Evolutionary conservation across 2,329 filamentous ascomycete species (phyloP), one percentile per base, ranked within the genome.

Genomic region (Hypoxylon sp.): DNA sequence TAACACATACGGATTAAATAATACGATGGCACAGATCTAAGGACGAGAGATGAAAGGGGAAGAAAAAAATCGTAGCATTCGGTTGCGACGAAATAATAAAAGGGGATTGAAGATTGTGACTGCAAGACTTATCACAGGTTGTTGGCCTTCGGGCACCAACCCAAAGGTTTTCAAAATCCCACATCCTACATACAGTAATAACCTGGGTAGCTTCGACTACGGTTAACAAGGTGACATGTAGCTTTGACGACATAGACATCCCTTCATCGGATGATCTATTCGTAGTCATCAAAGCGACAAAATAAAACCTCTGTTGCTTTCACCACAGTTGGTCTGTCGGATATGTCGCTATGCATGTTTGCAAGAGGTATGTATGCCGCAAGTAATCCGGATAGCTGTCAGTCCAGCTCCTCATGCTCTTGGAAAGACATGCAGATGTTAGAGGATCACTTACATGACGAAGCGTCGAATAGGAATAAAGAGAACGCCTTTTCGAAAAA

Each of bases 371-470:
- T 43, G 45, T 28, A 41, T 46, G 53, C 38, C 25, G 53, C 55
- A 34, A 49, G 55, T 30, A 43, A 34, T 58, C 23, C 43, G 28
- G 17, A 36, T 28, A 45, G 30, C 21, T 38, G 30, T n/a, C 21
- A 49, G 19, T 28, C 45, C 21, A 7, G 19, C 36, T 23, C 38
- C 17, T 55, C 28, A 59, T 52, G 7, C 30, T 23, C 21, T 34
- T 38, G 41, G 9, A 52, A 57, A 52, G n/a, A 36, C 57, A 23
- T 66, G 62, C 62, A 66, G 53, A 46, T 34, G 23, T 34, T 43
- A 50, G 46, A 51, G 45, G 28, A 56, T 64, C 63, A 64, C 67
- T 23, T 61, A 66, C 63, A 69, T 67, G 41, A 56, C 10, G 34
- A 51, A 49, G 46, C 48, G 23, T 52, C 53, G 38, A 63, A 67